Evolutionary conservation across 148 eudicot species (phyloP).

Genomic region (Euryodendron excelsum): DNA sequence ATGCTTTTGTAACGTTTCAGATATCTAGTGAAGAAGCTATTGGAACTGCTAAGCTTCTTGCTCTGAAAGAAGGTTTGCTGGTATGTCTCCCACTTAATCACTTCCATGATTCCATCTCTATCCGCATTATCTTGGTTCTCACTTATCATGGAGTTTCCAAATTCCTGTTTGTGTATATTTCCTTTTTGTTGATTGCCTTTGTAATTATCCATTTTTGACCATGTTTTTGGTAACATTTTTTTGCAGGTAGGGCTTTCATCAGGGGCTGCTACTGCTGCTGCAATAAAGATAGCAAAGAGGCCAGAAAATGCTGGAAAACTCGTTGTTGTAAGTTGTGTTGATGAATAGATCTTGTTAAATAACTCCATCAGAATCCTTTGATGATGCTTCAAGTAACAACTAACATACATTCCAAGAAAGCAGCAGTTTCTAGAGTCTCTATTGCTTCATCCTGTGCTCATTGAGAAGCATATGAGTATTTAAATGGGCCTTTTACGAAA

Average conservation of each 20-base stretch:
- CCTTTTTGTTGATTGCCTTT: neutral
- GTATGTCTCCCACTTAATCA: constrained; percentile 23
- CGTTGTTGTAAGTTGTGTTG: constrained; percentile 64
- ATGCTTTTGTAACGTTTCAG: constrained; percentile 23
- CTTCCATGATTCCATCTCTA: neutral
- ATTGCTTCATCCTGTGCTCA: too few species aligned
- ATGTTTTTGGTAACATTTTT: neutral
- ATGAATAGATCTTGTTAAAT: neutral
- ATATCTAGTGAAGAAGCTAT: constrained; percentile 46
- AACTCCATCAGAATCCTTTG: neutral
- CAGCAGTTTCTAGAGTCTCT: too few species aligned
- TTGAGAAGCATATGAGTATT: too few species aligned
- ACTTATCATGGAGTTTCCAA: neutral
- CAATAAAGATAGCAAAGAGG: constrained; percentile 64
- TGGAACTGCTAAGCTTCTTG: constrained; percentile 44
- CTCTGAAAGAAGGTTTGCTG: constrained; percentile 53
- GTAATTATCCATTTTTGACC: neutral
- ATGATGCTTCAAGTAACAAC: neutral
- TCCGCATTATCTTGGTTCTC: constrained; percentile 3
- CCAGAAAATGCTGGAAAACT: constrained; percentile 86
- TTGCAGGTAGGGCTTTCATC: constrained; percentile 85
- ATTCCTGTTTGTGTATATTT: neutral
- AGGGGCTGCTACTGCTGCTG: constrained; percentile 86
- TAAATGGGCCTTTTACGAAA: too few species aligned
- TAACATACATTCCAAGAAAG: too few species aligned